phyloP scores from a whole-genome alignment of 768 basidiomycete genomes.

The Coprinopsis sp. region DNA sequence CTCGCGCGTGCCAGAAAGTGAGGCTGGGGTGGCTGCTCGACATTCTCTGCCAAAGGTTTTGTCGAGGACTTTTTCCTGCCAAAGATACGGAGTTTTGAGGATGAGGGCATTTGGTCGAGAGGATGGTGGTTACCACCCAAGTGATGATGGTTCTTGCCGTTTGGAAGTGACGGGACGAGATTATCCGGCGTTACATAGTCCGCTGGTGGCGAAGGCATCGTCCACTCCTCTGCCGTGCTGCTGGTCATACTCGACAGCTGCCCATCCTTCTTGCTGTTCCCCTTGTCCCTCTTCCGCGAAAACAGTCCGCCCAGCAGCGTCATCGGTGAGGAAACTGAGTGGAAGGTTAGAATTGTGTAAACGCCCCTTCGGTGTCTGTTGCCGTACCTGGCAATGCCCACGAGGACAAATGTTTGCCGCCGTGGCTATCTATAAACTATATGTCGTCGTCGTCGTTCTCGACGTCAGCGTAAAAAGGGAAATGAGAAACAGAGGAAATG shows the following conservation, averaged over 20 bases:
- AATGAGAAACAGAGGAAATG: too few relatives aligned
- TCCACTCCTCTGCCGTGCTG: conserved; percentile 17
- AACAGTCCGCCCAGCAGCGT: conserved; percentile 36
- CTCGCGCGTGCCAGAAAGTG: conserved; percentile 27
- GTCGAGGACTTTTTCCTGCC: conserved; percentile 30
- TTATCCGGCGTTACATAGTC: conserved; percentile 30
- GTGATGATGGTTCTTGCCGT: conserved; percentile 22
- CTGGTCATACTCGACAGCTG: conserved; percentile 14
- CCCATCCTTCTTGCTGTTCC: conserved; percentile 20
- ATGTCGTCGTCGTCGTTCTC: too few relatives aligned
- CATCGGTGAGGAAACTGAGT: conserved; percentile 23
- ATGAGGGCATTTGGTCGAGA: conserved; percentile 17
- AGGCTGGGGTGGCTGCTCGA: conserved; percentile 26
- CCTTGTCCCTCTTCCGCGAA: conserved; percentile 32
- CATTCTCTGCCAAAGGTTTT: conserved; percentile 8
- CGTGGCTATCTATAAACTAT: too few relatives aligned
- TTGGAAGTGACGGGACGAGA: conserved; percentile 30
- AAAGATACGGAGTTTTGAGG: conserved; percentile 35
- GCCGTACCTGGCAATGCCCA: too few relatives aligned
- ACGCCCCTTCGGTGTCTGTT: too few relatives aligned
- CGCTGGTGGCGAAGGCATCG: conserved; percentile 26
- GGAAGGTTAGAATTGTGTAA: too few relatives aligned
- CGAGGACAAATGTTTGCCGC: too few relatives aligned
- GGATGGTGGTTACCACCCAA: conserved; percentile 17
- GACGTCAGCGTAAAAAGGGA: too few relatives aligned